phyloP scores from a whole-genome alignment of 768 basidiomycete genomes.

The Tulasnella sp. region DNA sequence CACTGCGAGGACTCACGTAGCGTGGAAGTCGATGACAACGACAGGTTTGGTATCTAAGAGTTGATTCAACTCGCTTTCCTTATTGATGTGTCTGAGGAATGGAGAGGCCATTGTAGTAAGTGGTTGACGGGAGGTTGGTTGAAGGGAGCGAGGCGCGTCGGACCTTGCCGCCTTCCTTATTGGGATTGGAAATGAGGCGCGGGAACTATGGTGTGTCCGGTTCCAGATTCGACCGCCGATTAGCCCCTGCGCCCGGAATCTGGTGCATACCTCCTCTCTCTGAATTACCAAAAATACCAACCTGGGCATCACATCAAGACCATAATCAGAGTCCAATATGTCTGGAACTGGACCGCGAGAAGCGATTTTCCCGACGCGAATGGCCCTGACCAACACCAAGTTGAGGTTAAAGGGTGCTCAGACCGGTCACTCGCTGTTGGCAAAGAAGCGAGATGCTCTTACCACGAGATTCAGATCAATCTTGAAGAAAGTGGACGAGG shows the following conservation, averaged over 20 bases:
- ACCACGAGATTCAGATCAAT: conserved; percentile 92
- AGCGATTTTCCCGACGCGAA: conserved; percentile 92
- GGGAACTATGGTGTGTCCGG: not conserved
- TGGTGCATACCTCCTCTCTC: not conserved
- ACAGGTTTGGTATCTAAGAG: conserved; percentile 3
- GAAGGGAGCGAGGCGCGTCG: not conserved
- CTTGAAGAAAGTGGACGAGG: conserved; percentile 95
- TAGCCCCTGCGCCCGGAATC: not conserved
- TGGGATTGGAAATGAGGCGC: not conserved
- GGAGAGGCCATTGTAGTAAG: conserved; percentile 5
- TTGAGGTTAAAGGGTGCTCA: conserved; percentile 83
- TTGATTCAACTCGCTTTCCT: not conserved
- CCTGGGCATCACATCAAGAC: too few species aligned
- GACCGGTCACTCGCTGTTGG: conserved; percentile 88
- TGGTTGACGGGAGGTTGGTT: not conserved
- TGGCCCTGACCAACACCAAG: conserved; percentile 93
- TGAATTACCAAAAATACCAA: too few species aligned
- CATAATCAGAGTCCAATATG: conserved; percentile 40
- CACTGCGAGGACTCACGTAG: conserved; percentile 3
- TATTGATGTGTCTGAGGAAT: conserved; percentile 5
- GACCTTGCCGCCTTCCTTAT: not conserved
- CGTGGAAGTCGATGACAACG: conserved; percentile 17
- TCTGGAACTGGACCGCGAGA: conserved; percentile 85
- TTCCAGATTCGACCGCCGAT: not conserved
- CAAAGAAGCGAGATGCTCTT: conserved; percentile 96